Evolutionary conservation across 2,329 filamentous ascomycete genomes (phyloP), one percentile per base, ranked within the genome.

Genomic region (Tricladium varicosporioides): DNA sequence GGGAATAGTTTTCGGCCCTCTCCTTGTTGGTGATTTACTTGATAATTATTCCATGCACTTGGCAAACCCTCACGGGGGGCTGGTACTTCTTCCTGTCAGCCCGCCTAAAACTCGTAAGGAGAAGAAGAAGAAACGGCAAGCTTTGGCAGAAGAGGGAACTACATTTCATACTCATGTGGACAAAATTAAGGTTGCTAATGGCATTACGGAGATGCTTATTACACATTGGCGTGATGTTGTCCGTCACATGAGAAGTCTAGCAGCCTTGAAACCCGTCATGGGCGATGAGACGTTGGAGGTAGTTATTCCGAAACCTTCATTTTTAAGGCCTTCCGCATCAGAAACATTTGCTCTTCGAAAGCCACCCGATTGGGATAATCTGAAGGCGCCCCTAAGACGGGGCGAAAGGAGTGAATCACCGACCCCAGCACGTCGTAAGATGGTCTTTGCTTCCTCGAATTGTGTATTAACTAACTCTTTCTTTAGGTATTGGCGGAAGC

Each of bases 161-260:
- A 40, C 62, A 7, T 64, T 68, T 40, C 61, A 65, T 16, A 63
- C 62, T 14, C 56, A 64, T 42, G 59, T 86, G 15, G 78, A 85
- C 71, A 86, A 83, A 62, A 74, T 85, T 18, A 75, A 78, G 46
- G 71, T 85, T 53, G 83, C 83, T 10, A 86, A 84, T 58, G 72
- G 73, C 32, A 79, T 88, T 31, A 75, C 83, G 0, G 83, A 87
- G 67, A 87, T 88, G 84, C 72, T 89, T 5, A 82, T 88, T 49
- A 74, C 78, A 1, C 79, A 87, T 60, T 89, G 86, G 86, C 75
- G 81, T 57, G 83, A 86, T 48, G 76, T 87, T 10, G 81, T 86
- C 45, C 75, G 78, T 42, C 81, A 88, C 56, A 79, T 88, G 74
- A 80, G 74, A 56, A 76, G 73, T 44, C 65, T 86, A 1, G 51